Conservation (phyloP, 768 basidiomycete species). For the Cystobasidium onofrii region DNA sequence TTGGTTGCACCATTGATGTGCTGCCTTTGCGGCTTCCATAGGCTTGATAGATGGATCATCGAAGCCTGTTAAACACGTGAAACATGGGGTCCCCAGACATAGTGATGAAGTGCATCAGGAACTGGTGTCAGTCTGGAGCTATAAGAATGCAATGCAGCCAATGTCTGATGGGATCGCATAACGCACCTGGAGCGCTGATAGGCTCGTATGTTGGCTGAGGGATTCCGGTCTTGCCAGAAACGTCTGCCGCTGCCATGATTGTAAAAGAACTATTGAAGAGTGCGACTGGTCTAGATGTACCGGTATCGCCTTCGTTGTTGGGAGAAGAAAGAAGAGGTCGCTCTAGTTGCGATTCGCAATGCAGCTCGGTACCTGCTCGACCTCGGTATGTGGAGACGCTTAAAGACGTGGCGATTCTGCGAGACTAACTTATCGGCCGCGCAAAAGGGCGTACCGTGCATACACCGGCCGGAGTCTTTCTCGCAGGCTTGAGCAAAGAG, state of each 20-base stretch:
- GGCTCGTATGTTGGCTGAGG: conserved; percentile 28
- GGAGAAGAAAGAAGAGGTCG: neutral
- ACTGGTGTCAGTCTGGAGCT: neutral
- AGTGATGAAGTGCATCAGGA: neutral
- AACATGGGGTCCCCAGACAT: neutral
- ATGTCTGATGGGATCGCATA: neutral
- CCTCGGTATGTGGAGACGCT: neutral
- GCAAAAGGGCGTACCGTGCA: too few species aligned
- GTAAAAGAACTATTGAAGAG: too few species aligned
- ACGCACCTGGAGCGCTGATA: conserved; percentile 23
- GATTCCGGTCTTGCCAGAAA: conserved; percentile 25
- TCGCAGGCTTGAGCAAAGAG: too few species aligned
- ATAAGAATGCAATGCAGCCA: too few species aligned
- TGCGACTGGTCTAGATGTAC: too few species aligned
- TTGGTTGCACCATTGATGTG: conserved; percentile 20
- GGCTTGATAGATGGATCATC: conserved; percentile 29
- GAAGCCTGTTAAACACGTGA: conserved; percentile 14
- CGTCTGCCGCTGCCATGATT: conserved; percentile 28
- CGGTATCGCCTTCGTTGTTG: neutral
- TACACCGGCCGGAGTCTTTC: too few species aligned
- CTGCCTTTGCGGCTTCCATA: conserved; percentile 30
- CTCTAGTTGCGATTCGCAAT: neutral
- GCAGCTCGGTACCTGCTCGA: neutral
- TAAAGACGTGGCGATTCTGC: too few species aligned
- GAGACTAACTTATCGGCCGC: too few species aligned